Conservation (phyloP, 2,329 filamentous ascomycete species). For the Alternaria rosae region DNA sequence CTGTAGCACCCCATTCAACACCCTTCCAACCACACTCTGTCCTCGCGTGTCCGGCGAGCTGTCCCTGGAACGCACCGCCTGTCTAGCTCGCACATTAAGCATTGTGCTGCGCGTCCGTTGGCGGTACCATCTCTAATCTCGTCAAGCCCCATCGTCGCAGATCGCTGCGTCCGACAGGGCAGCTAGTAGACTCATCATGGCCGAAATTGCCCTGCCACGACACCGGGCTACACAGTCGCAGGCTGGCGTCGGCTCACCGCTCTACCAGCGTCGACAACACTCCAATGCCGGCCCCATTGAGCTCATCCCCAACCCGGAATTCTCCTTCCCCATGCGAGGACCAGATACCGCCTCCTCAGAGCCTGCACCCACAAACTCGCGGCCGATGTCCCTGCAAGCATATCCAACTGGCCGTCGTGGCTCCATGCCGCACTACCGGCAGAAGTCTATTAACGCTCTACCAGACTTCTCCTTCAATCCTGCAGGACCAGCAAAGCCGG, state of each 20-base stretch:
- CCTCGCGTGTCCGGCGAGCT: slow-evolving; percentile 18
- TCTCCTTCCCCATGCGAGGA: slow-evolving; percentile 56
- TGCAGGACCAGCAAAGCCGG: slow-evolving; percentile 45
- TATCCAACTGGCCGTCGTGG: slow-evolving; percentile 45
- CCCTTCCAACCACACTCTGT: slow-evolving; percentile 11
- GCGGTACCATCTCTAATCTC: slow-evolving; percentile 40
- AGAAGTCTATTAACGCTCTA: slow-evolving; percentile 54
- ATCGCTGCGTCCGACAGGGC: slow-evolving; percentile 33
- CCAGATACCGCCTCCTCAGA: slow-evolving; percentile 36
- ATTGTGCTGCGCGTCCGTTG: slow-evolving; percentile 30
- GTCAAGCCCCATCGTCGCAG: slow-evolving; percentile 31
- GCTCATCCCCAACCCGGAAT: slow-evolving; percentile 57
- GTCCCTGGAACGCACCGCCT: slow-evolving; percentile 33
- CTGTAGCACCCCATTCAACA: slow-evolving; percentile 38
- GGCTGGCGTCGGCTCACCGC: slow-evolving; percentile 46
- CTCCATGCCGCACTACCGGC: slow-evolving; percentile 46
- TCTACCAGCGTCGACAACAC: slow-evolving; percentile 46
- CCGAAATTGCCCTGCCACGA: slow-evolving; percentile 50
- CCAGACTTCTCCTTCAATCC: slow-evolving; percentile 61
- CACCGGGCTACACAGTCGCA: slow-evolving; percentile 51
- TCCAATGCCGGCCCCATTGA: slow-evolving; percentile 50
- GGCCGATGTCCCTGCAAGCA: slow-evolving; percentile 49
- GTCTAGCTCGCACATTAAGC: slow-evolving; percentile 31
- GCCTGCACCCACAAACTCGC: slow-evolving; percentile 44
- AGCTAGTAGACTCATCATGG: slow-evolving; percentile 41